phyloP scores from a whole-genome alignment of 129 eudicot genomes.

The Helianthus annuus region HanXRQr2.0-SUNRISE NC_035449.2:141812133-141812632 shows the following conservation, averaged over 20 bases:
- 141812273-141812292: conserved; percentile 21
- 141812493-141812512: conserved; percentile 24
- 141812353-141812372: no score
- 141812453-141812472: neutral
- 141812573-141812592: conserved; percentile 39
- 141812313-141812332: no score
- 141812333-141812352: no score
- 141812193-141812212: no score
- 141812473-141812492: conserved; percentile 16
- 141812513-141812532: conserved; percentile 24
- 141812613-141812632: conserved; percentile 82
- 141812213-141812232: no score
- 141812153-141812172: no score
- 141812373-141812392: neutral
- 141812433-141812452: neutral
- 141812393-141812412: conserved; percentile 37
- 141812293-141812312: conserved; percentile 37
- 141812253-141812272: neutral
- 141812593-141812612: conserved; percentile 47
- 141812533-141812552: conserved; percentile 34
- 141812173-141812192: no score
- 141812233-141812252: no score
- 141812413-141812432: conserved; percentile 34
- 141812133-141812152: no score
- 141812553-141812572: conserved; percentile 17